Conservation (phyloP, 176 grass and related monocot genomes). For the Oryza australiensis region DNA sequence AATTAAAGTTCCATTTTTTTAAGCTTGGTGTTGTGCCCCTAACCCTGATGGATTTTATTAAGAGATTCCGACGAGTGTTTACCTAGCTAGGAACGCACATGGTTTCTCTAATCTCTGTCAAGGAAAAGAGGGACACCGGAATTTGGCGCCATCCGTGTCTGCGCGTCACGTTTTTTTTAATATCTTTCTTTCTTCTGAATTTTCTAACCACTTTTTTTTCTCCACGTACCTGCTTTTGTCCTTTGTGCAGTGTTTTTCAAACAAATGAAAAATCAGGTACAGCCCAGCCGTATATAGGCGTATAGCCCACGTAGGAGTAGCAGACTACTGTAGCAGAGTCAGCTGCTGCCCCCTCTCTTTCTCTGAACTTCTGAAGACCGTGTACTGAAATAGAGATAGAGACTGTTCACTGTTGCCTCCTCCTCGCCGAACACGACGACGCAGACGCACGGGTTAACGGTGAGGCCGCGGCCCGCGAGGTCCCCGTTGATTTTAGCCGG, state of each 20-base stretch:
- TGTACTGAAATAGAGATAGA: too few relatives aligned
- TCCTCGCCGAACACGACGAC: not conserved
- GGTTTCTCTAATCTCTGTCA: not conserved
- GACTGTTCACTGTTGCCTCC: too few relatives aligned
- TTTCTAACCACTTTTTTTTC: not conserved
- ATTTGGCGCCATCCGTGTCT: conserved; percentile 4
- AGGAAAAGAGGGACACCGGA: not conserved
- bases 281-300: not conserved
- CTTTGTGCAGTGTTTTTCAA: not conserved
- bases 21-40: not conserved
- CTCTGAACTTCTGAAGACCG: too few relatives aligned
- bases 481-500: too few relatives aligned
- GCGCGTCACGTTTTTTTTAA: not conserved
- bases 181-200: not conserved
- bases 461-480: not conserved
- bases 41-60: not conserved
- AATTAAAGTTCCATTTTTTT: not conserved
- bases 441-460: not conserved
- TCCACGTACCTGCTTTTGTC: conserved; percentile 14
- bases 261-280: not conserved
- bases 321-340: not conserved
- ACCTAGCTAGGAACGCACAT: not conserved
- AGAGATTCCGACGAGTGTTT: not conserved
- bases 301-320: not conserved
- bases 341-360: not conserved